These are phyloP conservation scores for Rhizophlyctis rosea DNA, from an alignment of 192 early-diverging fungal genomes.

Conservation along the genomic window DNA sequence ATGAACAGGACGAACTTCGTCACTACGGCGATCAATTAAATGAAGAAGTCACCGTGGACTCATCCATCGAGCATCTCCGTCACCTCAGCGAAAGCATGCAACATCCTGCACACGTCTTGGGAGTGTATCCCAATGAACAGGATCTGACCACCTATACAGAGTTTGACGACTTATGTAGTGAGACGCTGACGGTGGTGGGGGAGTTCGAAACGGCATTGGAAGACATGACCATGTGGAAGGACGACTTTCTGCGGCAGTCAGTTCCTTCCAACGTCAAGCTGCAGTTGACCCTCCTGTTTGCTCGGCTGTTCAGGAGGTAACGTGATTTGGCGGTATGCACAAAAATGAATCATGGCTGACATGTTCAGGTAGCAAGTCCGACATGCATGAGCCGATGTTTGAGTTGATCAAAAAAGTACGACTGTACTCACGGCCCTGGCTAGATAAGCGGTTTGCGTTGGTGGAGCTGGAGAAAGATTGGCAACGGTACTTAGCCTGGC, in stretches of 20 bases:
- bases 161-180: slow-evolving; percentile 47
- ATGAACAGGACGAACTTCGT: not conserved
- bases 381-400: slow-evolving; percentile 55
- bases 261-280: slow-evolving; percentile 49
- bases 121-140: slow-evolving; percentile 24
- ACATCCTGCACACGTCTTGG: slow-evolving; percentile 20
- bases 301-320: slow-evolving; percentile 47
- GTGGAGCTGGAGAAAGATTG: slow-evolving; percentile 53
- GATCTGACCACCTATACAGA: slow-evolving; percentile 29
- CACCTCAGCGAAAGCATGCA: slow-evolving; percentile 6
- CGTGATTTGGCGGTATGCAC: not conserved
- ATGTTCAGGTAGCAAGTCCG: slow-evolving; percentile 39
- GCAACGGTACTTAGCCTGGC: slow-evolving; percentile 36
- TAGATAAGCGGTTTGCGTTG: slow-evolving; percentile 35
- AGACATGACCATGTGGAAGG: slow-evolving; percentile 55
- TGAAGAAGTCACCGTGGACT: slow-evolving; percentile 9
- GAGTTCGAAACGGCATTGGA: slow-evolving; percentile 52
- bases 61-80: slow-evolving; percentile 20
- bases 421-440: slow-evolving; percentile 49
- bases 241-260: slow-evolving; percentile 46
- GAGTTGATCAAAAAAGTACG: slow-evolving; percentile 53
- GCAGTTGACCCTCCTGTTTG: slow-evolving; percentile 49
- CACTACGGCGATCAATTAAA: not conserved
- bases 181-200: slow-evolving; percentile 36
- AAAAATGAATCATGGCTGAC: not conserved